Evolutionary conservation across 2,329 filamentous ascomycete species (phyloP), one percentile per base, ranked within the genome.

Genomic region (Blastomyces silverae): DNA sequence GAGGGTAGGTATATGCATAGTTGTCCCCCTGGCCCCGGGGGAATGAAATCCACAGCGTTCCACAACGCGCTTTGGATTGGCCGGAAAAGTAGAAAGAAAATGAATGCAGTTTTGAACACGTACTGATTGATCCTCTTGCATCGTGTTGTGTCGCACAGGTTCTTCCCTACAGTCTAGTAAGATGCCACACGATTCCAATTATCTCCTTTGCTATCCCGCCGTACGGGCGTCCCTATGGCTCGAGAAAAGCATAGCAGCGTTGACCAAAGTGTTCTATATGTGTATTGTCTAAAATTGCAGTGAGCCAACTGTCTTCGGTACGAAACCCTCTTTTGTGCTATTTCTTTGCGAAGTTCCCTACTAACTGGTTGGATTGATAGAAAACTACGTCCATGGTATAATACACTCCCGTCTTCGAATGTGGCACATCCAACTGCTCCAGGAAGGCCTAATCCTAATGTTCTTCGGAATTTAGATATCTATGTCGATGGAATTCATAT

Each of bases 401-500:
- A 74, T 50, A 46, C 62, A 31, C 44, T 34, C 52, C 34, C 25
- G 44, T 44, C 44, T 46, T 6, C 62, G 17, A 50, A 28, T 44
- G 1, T 17, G n/a, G 17, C 20, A 3, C 10, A 31, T 64, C 22
- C 52, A 37, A 59, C 42, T 61, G 22, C 31, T n/a, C 15, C 7
- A 28, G 28, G 28, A 52, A 52, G 34, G 20, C 42, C 52, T 25
- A n/a, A 42, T 63, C 17, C 42, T 44, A 5, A 13, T 57, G 6
- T n/a, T 25, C 22, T 5, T n/a, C 8, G 5, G 31, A 10, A 42
- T 17, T 37, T 71, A 94, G 93, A 99, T 77, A 97, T 99, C 77
- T 99, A 96, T 78, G 94, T 99, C 76, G 94, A 99, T 76, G 92
- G 89, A 75, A 90, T 92, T 62, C 93, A 97, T 79, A 96, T 99